Evolutionary conservation across 345 rosid genomes (phyloP).

Genomic region (Boechera divaricarpa): DNA sequence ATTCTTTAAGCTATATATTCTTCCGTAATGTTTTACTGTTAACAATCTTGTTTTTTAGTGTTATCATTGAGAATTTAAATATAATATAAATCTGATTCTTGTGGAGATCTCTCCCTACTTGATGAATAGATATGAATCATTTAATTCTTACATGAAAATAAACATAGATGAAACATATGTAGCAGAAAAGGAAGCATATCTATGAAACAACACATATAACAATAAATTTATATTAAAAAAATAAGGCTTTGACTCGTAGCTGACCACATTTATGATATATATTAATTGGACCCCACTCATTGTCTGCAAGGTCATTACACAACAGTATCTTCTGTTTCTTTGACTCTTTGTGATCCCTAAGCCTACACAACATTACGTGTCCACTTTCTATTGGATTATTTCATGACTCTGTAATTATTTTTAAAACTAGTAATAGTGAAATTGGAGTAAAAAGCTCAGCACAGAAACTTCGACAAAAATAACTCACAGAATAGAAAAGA

Average conservation of each 20-base stretch:
- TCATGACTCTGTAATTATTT: slow-evolving; percentile 1
- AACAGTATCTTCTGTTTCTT: slow-evolving; percentile 43
- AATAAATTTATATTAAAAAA: background rate
- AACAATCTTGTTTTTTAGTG: background rate
- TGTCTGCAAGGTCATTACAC: slow-evolving; percentile 34
- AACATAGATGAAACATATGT: slow-evolving; percentile 38
- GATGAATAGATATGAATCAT: slow-evolving; percentile 28
- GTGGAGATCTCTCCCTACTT: slow-evolving; percentile 13
- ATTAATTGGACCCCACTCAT: slow-evolving; percentile 22
- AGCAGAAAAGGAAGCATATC: slow-evolving; percentile 20
- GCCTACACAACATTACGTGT: slow-evolving; percentile 23
- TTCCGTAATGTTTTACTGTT: background rate
- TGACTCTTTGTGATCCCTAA: slow-evolving; percentile 42
- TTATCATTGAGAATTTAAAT: background rate
- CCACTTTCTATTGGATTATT: background rate
- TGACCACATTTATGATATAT: slow-evolving; percentile 41
- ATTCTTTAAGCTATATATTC: background rate
- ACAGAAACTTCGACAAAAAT: slow-evolving; percentile 43
- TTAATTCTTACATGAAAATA: slow-evolving; percentile 37
- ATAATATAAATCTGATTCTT: slow-evolving; percentile 2
- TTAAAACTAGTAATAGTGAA: slow-evolving; percentile 24
- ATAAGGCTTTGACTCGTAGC: slow-evolving; percentile 42
- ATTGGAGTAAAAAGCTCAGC: slow-evolving; percentile 29
- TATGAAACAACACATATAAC: slow-evolving; percentile 14
- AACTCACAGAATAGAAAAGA: slow-evolving; percentile 18